Conservation (phyloP, 345 rosid species). For the Eucalyptus sideroxylon region DNA sequence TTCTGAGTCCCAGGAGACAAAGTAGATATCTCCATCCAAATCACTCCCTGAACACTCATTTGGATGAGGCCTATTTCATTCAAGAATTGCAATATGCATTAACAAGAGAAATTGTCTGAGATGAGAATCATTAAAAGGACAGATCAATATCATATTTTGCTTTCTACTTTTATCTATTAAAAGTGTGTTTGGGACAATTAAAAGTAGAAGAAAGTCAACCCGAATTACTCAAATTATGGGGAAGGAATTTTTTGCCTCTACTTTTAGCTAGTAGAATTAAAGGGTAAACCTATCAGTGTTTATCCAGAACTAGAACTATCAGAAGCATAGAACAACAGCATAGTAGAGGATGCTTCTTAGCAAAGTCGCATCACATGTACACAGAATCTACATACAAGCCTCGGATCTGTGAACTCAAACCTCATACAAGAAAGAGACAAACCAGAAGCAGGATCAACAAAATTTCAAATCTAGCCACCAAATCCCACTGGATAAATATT, state of each 20-base stretch:
- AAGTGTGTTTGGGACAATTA: neutral
- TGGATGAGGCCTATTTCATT: constrained; percentile 51
- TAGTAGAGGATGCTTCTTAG: neutral
- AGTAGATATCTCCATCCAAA: constrained; percentile 76
- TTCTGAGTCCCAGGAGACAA: constrained; percentile 66
- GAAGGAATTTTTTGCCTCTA: neutral
- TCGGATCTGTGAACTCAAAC: neutral
- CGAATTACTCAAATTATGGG: neutral
- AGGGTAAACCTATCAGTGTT: neutral
- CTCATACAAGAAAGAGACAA: neutral
- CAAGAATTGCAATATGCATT: neutral
- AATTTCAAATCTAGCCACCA: neutral
- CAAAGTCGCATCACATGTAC: neutral
- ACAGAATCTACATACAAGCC: neutral
- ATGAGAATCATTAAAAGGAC: neutral
- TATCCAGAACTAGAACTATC: neutral
- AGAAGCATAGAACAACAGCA: neutral
- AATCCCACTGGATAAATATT: neutral
- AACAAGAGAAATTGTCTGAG: neutral
- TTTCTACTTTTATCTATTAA: neutral
- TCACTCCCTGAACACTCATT: constrained; percentile 85
- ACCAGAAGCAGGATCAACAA: neutral
- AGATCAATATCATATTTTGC: neutral
- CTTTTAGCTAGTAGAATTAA: neutral
- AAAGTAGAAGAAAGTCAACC: neutral